Base-by-base conservation (phyloP, 2,329 filamentous ascomycete species). In the Stachybotrys chartarum region DNA sequence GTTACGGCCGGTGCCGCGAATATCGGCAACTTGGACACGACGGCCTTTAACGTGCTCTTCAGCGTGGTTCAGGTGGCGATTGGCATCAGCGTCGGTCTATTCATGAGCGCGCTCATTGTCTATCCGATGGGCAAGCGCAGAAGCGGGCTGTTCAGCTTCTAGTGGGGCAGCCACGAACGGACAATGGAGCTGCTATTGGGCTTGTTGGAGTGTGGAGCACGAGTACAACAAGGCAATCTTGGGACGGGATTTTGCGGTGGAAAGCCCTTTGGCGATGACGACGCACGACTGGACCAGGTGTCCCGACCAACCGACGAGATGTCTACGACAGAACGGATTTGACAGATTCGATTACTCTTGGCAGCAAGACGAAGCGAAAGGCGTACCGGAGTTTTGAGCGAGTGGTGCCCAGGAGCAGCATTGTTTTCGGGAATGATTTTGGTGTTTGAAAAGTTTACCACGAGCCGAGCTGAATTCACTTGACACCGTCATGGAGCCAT, bases 11-110 rank as follows among this genome's bases (percentile, higher is more conserved):
- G 62, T 3, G 64, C 63, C 3, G 59, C 51, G 44, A 58, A 61
- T 0, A 61, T 67, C 11, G 64, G 63, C 7, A 60, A 67, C 44
- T 61, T 77, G 14, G 77, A 77, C 56, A 72, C 67, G 54, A 76
- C 77, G 3, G 73, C 78, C 0, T 82, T 84, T 58, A 78, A 76
- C 8, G 78, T 85, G 5, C 68, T 82, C 31, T 74, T 81, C 45
- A 81, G 78, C 56, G 81, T 85, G 54, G 78, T 85, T 18, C 81
- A 85, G 64, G 78, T 85, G 1, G 79, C 82, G 6, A 83, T 85
- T 55, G 81, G 81, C 42, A 81, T 85, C 56, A 82, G 80, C n/a
- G 81, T 84, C 3, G 82, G 82, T 12, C 61, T 85, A 30, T 82
- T 80, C 57, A 70, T 83, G 63, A 81, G 80, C 54, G 79, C 79